Evolutionary conservation across 352 stramenopile species (phyloP).

Genomic region (Chloridella minuta): DNA sequence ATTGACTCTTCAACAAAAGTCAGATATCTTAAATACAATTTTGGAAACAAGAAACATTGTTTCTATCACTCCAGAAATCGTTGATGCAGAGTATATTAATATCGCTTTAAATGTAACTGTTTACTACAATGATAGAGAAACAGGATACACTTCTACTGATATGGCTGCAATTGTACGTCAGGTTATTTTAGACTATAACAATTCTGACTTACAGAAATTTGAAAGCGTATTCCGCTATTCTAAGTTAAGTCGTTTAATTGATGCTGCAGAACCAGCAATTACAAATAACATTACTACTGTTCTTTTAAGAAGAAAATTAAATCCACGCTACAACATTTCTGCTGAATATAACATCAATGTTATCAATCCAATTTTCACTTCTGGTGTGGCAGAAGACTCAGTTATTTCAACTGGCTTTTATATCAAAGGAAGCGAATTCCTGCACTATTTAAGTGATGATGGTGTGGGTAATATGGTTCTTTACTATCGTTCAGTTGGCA

Average conservation of each 20-base stretch:
- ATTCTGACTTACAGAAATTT: slow-evolving; percentile 4
- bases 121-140: not conserved
- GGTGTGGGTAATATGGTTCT: no score
- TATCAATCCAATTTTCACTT: no score
- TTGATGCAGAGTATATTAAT: slow-evolving; percentile 9
- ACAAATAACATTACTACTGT: not conserved
- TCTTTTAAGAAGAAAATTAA: no score
- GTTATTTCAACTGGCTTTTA: no score
- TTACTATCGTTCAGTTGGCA: no score
- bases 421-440: no score
- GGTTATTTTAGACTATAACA: slow-evolving; percentile 2
- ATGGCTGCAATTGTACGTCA: not conserved
- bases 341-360: no score
- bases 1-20: not conserved
- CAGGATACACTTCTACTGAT: not conserved
- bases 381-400: no score
- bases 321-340: no score
- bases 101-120: not conserved
- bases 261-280: not conserved
- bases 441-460: no score
- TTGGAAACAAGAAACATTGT: not conserved
- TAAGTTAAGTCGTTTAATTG: slow-evolving; percentile 2
- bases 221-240: not conserved
- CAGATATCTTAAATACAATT: not conserved
- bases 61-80: not conserved